Evolutionary conservation across 2,329 filamentous ascomycete species (phyloP).

Genomic region (Colletotrichum lini): DNA sequence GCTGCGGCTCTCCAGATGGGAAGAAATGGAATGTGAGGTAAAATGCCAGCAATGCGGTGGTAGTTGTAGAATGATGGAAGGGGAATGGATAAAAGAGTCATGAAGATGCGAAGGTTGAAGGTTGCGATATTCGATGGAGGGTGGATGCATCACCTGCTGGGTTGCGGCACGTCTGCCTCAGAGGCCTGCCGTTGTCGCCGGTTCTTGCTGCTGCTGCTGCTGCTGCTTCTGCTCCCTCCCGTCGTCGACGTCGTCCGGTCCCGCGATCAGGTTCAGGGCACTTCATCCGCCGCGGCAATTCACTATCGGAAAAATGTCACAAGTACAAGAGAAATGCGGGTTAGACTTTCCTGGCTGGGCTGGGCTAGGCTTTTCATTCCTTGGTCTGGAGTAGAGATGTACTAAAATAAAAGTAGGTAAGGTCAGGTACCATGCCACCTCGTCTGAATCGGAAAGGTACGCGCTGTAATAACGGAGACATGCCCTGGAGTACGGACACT

Average conservation of each 20-base stretch:
- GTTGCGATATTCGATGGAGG: slow-evolving; percentile 40
- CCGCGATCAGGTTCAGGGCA: slow-evolving; percentile 12
- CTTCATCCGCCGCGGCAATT: background rate
- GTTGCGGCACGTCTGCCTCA: slow-evolving; percentile 40
- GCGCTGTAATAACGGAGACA: background rate
- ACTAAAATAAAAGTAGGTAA: background rate
- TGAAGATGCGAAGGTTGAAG: slow-evolving; percentile 35
- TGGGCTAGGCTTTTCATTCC: background rate
- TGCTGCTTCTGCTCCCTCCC: background rate
- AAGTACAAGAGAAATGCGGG: slow-evolving; percentile 5
- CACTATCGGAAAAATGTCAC: background rate
- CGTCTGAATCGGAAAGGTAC: slow-evolving; percentile 20
- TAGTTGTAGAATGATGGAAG: slow-evolving; percentile 29
- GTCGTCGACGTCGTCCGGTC: slow-evolving; percentile 3
- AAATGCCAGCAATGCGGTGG: slow-evolving; percentile 26
- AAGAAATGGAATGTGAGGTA: slow-evolving; percentile 17
- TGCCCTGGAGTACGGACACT: too few species aligned
- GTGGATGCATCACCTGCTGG: slow-evolving; percentile 16
- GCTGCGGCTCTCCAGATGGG: background rate
- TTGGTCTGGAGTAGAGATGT: slow-evolving; percentile 5
- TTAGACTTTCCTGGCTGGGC: background rate
- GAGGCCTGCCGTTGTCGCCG: slow-evolving; percentile 33
- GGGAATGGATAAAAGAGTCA: slow-evolving; percentile 26
- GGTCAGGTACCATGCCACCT: slow-evolving; percentile 22
- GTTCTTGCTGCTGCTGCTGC: slow-evolving; percentile 14